Base-by-base conservation (phyloP, 1,284 basidiomycete genomes). In the Rhodotorula sp. region DNA sequence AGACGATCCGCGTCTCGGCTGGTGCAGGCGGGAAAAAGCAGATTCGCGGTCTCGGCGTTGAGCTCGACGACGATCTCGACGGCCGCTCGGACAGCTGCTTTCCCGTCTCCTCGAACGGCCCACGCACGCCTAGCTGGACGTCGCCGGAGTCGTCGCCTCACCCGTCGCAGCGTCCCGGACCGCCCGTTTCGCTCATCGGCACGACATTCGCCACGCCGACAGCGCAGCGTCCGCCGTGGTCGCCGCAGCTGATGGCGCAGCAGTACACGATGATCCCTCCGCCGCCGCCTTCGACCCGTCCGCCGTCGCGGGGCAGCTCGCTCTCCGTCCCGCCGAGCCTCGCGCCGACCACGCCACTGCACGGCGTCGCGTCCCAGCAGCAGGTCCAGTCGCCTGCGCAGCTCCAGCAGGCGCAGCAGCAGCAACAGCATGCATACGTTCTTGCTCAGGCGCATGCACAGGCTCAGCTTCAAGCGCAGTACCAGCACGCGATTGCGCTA, bases 41-140 rank as follows among this genome's bases (percentile, higher is more conserved):
- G n/a, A n/a, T 72, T 60, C 50, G 48, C 12, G 71, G 71, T 2
- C 57, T 72, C n/a, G 71, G 71, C 13, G 71, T 72, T 13, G 67
- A 72, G 16, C 21, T 72, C 23, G 61, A 66, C 5, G n/a, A 49
- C 16, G 58, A 64, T 10, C 60, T 25, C 13, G 54, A 9, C 52
- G 48, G 48, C 23, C 49, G n/a, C 21, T 10, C 49, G 49, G 53
- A 54, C 27, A 27, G 53, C 5, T 8, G 16, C 53, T 54, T 34
- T 25, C 53, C 53, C 16, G 27, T 54, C 53, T 27, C 53, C 10
- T 5, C 53, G 34, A 49, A 49, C 21, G 60, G 63, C 45, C 34
- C 45, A 14, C 61, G 49, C n/a, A 52, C 49, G 25, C 44, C 44
- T 2, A 23, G 53, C 53, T 54, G 42, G 52, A 55, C 45, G 16